Percentiles rank a stretch among this genome's conserved stretches.
Conservation (phyloP, 2,329 filamentous ascomycete genomes). For the Aspergillus oerlinghausenensis region DNA sequence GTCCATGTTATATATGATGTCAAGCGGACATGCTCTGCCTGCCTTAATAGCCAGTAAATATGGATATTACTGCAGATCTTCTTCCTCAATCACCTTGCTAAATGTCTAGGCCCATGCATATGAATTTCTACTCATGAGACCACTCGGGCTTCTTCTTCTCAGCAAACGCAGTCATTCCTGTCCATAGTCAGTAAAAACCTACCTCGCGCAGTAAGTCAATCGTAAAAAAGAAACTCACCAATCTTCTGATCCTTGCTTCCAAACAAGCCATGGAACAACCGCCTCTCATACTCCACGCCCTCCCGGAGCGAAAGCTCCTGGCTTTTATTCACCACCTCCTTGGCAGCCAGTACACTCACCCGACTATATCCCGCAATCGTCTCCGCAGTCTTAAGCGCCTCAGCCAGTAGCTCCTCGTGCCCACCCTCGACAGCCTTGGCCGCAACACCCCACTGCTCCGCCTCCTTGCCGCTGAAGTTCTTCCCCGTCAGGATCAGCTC, state of each 20-base stretch:
- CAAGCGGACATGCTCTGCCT: slow-evolving; percentile 4
- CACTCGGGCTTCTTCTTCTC: slow-evolving; percentile 93
- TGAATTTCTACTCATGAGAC: slow-evolving; percentile 62
- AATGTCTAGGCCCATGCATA: background rate
- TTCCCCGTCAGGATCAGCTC: slow-evolving; percentile 83
- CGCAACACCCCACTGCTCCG: slow-evolving; percentile 85
- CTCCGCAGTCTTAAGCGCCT: slow-evolving; percentile 75
- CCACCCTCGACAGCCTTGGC: slow-evolving; percentile 70
- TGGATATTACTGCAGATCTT: background rate
- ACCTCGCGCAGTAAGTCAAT: background rate
- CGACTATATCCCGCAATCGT: slow-evolving; percentile 82
- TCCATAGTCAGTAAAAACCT: slow-evolving; percentile 10
- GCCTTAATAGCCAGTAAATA: background rate
- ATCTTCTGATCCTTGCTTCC: slow-evolving; percentile 96
- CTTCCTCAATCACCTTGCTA: background rate
- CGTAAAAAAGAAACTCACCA: slow-evolving; percentile 48
- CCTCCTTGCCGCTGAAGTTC: slow-evolving; percentile 77
- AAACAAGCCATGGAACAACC: slow-evolving; percentile 89
- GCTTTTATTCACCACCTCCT: slow-evolving; percentile 99
- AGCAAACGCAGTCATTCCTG: slow-evolving; percentile 82
- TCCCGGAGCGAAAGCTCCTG: slow-evolving; percentile 84
- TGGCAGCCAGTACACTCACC: slow-evolving; percentile 82
- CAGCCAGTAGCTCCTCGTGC: slow-evolving; percentile 77
- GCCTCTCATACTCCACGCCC: slow-evolving; percentile 89
- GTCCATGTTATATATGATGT: slow-evolving; percentile 5